Evolutionary conservation across 108 stramenopile species (phyloP), one percentile per base, ranked within the genome.

Genomic region (Skeletonema costatum): DNA sequence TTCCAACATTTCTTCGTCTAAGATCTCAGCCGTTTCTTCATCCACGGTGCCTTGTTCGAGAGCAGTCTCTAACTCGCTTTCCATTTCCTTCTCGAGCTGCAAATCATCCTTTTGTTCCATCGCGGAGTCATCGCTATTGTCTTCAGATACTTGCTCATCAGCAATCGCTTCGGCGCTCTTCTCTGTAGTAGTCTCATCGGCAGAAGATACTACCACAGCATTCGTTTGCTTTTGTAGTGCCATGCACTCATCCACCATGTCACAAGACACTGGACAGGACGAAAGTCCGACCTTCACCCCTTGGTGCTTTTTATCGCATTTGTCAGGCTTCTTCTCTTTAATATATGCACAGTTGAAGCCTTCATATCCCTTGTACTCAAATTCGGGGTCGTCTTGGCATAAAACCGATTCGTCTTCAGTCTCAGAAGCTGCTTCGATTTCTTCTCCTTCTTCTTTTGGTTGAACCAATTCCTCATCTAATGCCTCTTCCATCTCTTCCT

Each of bases 301-400:
- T 36, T 65, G 46, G 30, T 74, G 38, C 5, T 66, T 25, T 63
- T 74, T 81, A 11, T 32, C 11, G 53, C 80, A 81, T 58, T 70
- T 70, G 25, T 81, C 80, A 16, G 73, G 73, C 31, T 70, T 81
- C 53, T 70, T 70, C 14, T 21, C 41, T n/a, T 50, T 64, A 30
- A 81, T 81, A 61, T 70, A 81, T 13, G 74, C 32, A 48, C 80
- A 81, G 44, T 68, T 60, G 39, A 51, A 74, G 12, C 80, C 80
- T 10, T 62, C 48, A 7, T 44, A 21, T 0, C 42, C 61, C 64
- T 81, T 74, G 68, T 74, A 81, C 4, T 70, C 33, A 56, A 74
- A 81, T 25, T 64, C 32, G 2, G 68, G 63, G n/a, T 81, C 73
- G 21, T 81, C 80, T 1, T 61, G 46, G 60, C 75, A 63, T 1